Evolutionary conservation across 2,329 filamentous ascomycete species (phyloP).

Genomic region (Aphanoascus verrucosus): DNA sequence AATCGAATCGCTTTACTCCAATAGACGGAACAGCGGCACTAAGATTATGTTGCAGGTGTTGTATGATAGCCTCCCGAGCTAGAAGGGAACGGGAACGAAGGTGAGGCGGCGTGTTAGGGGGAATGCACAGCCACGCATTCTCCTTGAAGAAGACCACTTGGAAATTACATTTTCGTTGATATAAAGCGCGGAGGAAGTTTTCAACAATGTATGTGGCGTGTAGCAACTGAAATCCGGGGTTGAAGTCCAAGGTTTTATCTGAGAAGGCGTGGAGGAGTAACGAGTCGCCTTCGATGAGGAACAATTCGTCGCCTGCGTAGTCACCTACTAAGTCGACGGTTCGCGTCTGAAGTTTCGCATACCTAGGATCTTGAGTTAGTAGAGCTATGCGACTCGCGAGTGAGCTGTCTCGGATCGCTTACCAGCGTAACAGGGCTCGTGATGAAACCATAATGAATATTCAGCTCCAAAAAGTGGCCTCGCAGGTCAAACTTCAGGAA

Average conservation of each 20-base stretch:
- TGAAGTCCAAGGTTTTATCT: slow-evolving; percentile 54
- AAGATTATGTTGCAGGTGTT: slow-evolving; percentile 48
- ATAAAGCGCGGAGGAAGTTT: slow-evolving; percentile 50
- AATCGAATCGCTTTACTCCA: slow-evolving; percentile 40
- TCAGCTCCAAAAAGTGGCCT: too few species aligned
- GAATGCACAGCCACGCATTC: slow-evolving; percentile 44
- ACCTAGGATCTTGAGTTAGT: slow-evolving; percentile 22
- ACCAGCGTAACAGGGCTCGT: too few species aligned
- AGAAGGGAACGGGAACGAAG: slow-evolving; percentile 47
- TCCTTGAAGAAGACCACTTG: slow-evolving; percentile 58
- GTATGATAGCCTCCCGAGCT: slow-evolving; percentile 52
- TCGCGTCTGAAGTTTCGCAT: slow-evolving; percentile 35
- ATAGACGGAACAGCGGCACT: slow-evolving; percentile 30
- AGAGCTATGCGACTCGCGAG: too few species aligned
- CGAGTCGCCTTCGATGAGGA: slow-evolving; percentile 63
- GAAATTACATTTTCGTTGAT: slow-evolving; percentile 57
- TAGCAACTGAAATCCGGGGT: slow-evolving; percentile 55
- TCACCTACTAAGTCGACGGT: slow-evolving; percentile 60
- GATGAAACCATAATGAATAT: too few species aligned
- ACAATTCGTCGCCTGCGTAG: slow-evolving; percentile 62
- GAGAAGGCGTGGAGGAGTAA: slow-evolving; percentile 54
- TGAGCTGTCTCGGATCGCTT: too few species aligned
- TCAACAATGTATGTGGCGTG: slow-evolving; percentile 62
- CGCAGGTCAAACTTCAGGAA: too few species aligned
- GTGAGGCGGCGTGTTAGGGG: slow-evolving; percentile 28